phyloP scores from a whole-genome alignment of 2,329 filamentous ascomycete genomes.

The Colletotrichum sp. region DNA sequence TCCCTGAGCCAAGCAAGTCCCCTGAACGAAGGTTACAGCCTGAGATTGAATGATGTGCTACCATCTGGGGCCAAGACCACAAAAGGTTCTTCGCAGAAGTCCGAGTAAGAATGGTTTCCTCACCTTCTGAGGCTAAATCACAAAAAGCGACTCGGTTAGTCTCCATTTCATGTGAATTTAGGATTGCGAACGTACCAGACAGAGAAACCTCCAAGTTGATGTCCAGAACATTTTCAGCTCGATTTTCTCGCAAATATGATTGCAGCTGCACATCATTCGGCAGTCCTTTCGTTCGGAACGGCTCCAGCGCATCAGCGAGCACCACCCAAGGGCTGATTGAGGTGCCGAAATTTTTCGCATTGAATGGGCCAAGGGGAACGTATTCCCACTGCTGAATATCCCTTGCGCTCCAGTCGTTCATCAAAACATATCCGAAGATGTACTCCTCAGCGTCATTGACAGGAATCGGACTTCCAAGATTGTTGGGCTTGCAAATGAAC shows the following conservation, averaged over 20 bases:
- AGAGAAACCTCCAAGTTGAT: constrained; percentile 43
- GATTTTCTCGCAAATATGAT: constrained; percentile 60
- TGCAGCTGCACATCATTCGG: constrained; percentile 38
- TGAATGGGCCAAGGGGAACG: constrained; percentile 65
- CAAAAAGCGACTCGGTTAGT: not conserved
- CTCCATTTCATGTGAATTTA: not conserved
- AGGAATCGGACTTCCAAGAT: constrained; percentile 67
- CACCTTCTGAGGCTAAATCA: constrained; percentile 23
- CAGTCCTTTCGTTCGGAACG: constrained; percentile 22
- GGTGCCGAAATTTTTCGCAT: constrained; percentile 65
- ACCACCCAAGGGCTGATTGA: constrained; percentile 68
- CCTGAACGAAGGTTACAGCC: constrained; percentile 78
- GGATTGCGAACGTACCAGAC: constrained; percentile 31
- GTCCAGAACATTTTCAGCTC: constrained; percentile 37
- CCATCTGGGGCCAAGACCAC: constrained; percentile 85
- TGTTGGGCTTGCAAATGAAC: constrained; percentile 71
- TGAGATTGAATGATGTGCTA: constrained; percentile 79
- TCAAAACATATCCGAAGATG: constrained; percentile 73
- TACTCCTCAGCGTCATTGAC: constrained; percentile 71
- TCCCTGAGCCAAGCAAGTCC: constrained; percentile 79
- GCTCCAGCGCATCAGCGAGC: constrained; percentile 59
- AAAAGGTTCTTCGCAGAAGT: constrained; percentile 58
- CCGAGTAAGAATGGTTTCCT: constrained; percentile 38
- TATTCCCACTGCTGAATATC: constrained; percentile 69
- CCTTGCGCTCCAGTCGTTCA: constrained; percentile 69